Conservation (phyloP, 2,329 filamentous ascomycete species). For the Cryphonectria parasitica region DNA sequence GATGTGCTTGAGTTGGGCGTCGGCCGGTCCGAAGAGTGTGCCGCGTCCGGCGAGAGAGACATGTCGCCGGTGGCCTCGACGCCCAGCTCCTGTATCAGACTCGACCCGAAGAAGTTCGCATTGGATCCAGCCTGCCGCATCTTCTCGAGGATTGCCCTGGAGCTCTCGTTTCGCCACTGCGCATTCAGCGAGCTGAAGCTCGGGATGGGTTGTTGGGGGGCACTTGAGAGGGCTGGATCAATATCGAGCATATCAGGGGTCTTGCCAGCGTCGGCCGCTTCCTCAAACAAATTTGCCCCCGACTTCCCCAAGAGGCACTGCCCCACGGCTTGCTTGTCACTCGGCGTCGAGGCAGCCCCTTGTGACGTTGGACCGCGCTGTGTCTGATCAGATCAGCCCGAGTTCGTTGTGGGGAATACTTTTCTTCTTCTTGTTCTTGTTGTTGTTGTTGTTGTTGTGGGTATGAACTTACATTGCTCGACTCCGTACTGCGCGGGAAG, state of each 20-base stretch:
- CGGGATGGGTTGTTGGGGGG: slow-evolving; percentile 32
- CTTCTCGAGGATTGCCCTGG: slow-evolving; percentile 10
- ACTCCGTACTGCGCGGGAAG: slow-evolving; percentile 57
- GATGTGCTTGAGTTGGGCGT: slow-evolving; percentile 62
- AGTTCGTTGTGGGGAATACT: background rate
- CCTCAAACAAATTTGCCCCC: slow-evolving; percentile 49
- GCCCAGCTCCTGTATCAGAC: slow-evolving; percentile 45
- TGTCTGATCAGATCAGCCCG: slow-evolving; percentile 1
- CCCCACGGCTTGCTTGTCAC: slow-evolving; percentile 18
- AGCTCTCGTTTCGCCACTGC: slow-evolving; percentile 21
- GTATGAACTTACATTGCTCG: slow-evolving; percentile 46
- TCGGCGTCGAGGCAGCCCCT: slow-evolving; percentile 16
- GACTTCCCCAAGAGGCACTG: slow-evolving; percentile 48
- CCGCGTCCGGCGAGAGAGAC: slow-evolving; percentile 54
- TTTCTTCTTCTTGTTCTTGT: background rate
- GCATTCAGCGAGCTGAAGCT: slow-evolving; percentile 35
- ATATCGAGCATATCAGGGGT: slow-evolving; percentile 47
- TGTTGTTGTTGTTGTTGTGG: background rate
- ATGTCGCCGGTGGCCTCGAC: slow-evolving; percentile 50
- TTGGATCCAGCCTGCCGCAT: slow-evolving; percentile 32
- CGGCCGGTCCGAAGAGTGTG: slow-evolving; percentile 53
- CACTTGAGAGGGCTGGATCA: slow-evolving; percentile 39
- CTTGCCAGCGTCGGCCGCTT: slow-evolving; percentile 46
- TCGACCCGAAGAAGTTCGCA: slow-evolving; percentile 29
- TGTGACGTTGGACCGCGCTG: slow-evolving; percentile 5